Evolutionary conservation across 2,329 filamentous ascomycete species (phyloP).

Genomic region (Fusarium torreyae): DNA sequence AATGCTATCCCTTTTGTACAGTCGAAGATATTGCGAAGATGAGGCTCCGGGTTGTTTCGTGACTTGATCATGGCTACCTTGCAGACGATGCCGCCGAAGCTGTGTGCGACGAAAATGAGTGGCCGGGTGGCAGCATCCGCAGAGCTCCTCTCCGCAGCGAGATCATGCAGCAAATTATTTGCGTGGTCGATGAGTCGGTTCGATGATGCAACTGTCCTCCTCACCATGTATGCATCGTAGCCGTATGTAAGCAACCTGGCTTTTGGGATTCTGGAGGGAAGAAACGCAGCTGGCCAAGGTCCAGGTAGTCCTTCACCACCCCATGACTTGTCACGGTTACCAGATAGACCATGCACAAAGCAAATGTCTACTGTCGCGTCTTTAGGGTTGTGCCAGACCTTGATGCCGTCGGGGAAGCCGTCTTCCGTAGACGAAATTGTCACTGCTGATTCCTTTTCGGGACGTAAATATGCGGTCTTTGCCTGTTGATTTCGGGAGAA

Average conservation of each 20-base stretch:
- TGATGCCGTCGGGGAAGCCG: slow-evolving; percentile 30
- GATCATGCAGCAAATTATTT: slow-evolving; percentile 49
- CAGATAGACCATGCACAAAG: slow-evolving; percentile 60
- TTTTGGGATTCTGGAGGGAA: slow-evolving; percentile 50
- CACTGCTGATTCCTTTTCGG: too few relatives aligned
- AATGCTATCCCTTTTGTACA: slow-evolving; percentile 52
- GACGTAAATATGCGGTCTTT: too few relatives aligned
- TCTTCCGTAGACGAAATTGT: too few relatives aligned
- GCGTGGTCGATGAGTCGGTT: slow-evolving; percentile 53
- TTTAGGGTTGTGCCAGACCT: slow-evolving; percentile 19
- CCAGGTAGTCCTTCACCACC: slow-evolving; percentile 46
- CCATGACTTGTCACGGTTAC: slow-evolving; percentile 58
- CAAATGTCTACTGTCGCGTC: slow-evolving; percentile 48
- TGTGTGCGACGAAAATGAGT: slow-evolving; percentile 57
- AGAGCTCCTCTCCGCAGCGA: slow-evolving; percentile 46
- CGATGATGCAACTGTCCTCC: slow-evolving; percentile 30
- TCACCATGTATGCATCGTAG: slow-evolving; percentile 55
- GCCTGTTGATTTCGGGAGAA: not conserved
- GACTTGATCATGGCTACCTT: slow-evolving; percentile 56
- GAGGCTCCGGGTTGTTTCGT: slow-evolving; percentile 49
- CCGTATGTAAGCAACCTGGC: slow-evolving; percentile 59
- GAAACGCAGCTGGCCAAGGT: slow-evolving; percentile 55
- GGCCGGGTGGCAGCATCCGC: slow-evolving; percentile 37
- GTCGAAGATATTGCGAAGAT: slow-evolving; percentile 51
- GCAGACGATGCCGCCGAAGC: slow-evolving; percentile 58